phyloP scores from a whole-genome alignment of 345 rosid species.

The Eucalyptus regnans region DNA sequence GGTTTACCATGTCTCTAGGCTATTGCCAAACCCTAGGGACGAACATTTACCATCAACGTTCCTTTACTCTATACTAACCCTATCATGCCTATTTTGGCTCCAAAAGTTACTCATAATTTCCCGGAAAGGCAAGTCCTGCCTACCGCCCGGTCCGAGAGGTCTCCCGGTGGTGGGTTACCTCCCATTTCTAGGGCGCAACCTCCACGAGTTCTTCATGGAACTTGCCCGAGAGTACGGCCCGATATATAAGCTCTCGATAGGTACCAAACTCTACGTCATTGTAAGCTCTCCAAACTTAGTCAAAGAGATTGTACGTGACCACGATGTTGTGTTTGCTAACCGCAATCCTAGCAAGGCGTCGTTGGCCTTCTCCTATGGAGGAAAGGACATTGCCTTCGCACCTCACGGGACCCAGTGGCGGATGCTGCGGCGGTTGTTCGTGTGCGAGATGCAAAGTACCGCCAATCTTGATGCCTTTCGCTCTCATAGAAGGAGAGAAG shows the following conservation, averaged over 20 bases:
- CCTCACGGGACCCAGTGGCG: conserved; percentile 11
- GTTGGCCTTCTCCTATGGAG: conserved; percentile 1
- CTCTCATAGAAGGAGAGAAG: background rate
- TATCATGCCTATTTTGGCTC: background rate
- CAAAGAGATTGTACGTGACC: conserved; percentile 8
- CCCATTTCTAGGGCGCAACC: conserved; percentile 11
- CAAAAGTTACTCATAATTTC: too few species aligned
- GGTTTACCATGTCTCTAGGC: background rate
- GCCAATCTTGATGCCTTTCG: background rate
- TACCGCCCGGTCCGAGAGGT: background rate
- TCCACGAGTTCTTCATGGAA: conserved; percentile 6
- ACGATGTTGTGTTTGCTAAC: conserved; percentile 8
- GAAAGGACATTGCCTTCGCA: conserved; percentile 10
- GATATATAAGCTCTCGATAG: conserved; percentile 11
- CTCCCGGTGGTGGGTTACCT: background rate
- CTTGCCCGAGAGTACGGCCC: conserved; percentile 11
- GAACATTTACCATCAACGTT: background rate
- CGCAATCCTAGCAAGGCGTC: conserved; percentile 2
- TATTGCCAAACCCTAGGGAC: background rate
- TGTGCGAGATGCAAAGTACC: conserved; percentile 3
- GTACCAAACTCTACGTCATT: conserved; percentile 5
- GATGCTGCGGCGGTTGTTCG: conserved; percentile 5
- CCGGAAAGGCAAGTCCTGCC: background rate
- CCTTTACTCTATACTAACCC: background rate
- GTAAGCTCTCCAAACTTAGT: conserved; percentile 11